These are phyloP conservation scores for Rhododendron molle DNA, from an alignment of 148 eudicot genomes.

Conservation along the genomic window DNA sequence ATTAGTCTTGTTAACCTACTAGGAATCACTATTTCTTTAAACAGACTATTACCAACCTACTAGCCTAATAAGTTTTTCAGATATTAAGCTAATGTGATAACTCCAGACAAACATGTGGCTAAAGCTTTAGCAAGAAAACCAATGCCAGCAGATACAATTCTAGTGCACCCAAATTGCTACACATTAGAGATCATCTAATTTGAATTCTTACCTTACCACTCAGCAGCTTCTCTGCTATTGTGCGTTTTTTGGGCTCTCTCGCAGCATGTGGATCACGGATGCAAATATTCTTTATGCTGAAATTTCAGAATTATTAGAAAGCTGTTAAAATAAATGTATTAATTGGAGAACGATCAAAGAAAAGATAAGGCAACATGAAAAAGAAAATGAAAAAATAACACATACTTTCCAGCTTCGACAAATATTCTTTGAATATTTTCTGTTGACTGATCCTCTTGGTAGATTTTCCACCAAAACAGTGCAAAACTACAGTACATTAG, in stretches of 20 bases:
- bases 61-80: not conserved
- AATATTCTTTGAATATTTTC: conserved; percentile 63
- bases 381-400: conserved; percentile 5
- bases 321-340: not conserved
- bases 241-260: conserved; percentile 37
- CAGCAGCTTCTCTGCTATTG: conserved; percentile 60
- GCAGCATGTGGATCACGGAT: conserved; percentile 60
- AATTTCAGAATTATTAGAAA: conserved; percentile 10
- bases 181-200: not conserved
- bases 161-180: not conserved
- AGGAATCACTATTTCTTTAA: not conserved
- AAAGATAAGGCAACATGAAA: not conserved
- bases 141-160: not conserved
- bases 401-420: conserved; percentile 72
- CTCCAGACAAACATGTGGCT: not conserved
- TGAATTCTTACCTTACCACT: conserved; percentile 54
- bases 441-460: conserved; percentile 70
- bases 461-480: conserved; percentile 83
- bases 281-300: conserved; percentile 61
- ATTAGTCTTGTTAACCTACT: not conserved
- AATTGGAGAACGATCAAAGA: not conserved
- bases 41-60: not conserved
- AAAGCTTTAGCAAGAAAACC: not conserved
- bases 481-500: conserved; percentile 43
- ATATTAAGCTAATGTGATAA: not conserved